Conservation (phyloP, 164 flowering plant genomes). For the Buxus sempervirens region DNA sequence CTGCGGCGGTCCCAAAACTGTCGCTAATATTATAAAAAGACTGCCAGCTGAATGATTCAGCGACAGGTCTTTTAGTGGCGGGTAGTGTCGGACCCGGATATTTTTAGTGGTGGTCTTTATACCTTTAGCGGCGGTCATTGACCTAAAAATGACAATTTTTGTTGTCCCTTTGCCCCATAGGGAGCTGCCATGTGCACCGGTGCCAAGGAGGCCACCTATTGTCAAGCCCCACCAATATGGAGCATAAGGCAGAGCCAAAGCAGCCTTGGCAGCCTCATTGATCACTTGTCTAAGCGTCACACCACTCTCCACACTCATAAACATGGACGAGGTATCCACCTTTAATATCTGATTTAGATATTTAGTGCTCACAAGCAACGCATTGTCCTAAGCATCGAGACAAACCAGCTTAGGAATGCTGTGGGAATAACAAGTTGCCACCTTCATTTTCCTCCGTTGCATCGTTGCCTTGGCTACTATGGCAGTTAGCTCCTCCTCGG, state of each 20-base stretch:
- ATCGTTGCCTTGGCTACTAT: slow-evolving; percentile 47
- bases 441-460: slow-evolving; percentile 48
- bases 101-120: too few relatives aligned
- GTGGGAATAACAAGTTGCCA: slow-evolving; percentile 49
- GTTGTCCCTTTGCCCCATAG: slow-evolving; percentile 67
- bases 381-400: slow-evolving; percentile 41
- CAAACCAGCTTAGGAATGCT: slow-evolving; percentile 71
- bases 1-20: too few relatives aligned
- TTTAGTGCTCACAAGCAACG: slow-evolving; percentile 59
- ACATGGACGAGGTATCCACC: slow-evolving; percentile 29
- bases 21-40: too few relatives aligned
- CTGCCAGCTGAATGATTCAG: too few relatives aligned
- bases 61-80: too few relatives aligned
- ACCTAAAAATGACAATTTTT: too few relatives aligned
- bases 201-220: slow-evolving; percentile 57
- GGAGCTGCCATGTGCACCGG: slow-evolving; percentile 81
- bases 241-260: slow-evolving; percentile 56
- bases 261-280: slow-evolving; percentile 41
- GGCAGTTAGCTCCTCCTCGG: slow-evolving; percentile 50
- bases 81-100: too few relatives aligned
- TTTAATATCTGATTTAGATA: slow-evolving; percentile 32
- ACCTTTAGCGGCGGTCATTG: too few relatives aligned
- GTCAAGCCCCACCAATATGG: slow-evolving; percentile 90
- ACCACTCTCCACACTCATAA: slow-evolving; percentile 56
- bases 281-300: slow-evolving; percentile 52